Percentiles rank a stretch among this genome's conserved stretches.
phyloP scores from a whole-genome alignment of 768 basidiomycete species.

The Phallus indusiatus region DNA sequence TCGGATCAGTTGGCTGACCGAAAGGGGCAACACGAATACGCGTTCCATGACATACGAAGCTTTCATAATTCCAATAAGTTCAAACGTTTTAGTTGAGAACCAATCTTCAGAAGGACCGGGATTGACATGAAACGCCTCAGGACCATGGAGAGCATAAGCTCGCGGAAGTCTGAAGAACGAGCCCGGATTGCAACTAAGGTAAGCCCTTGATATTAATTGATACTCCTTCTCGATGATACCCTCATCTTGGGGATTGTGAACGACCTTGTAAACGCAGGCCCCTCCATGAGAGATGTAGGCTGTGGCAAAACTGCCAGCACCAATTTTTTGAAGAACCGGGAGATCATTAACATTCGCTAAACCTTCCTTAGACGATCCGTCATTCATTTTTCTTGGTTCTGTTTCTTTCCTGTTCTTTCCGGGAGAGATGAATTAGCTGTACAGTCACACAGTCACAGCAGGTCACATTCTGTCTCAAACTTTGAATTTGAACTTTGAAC shows the following conservation, averaged over 20 bases:
- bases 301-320: slow-evolving; percentile 15
- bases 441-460: no score
- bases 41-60: slow-evolving; percentile 24
- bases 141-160: slow-evolving; percentile 16
- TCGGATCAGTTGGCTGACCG: slow-evolving; percentile 10
- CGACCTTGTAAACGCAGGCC: slow-evolving; percentile 13
- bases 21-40: slow-evolving; percentile 15
- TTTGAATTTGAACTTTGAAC: no score
- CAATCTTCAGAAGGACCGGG: background rate
- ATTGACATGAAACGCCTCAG: background rate
- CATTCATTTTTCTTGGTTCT: no score
- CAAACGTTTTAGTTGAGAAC: background rate
- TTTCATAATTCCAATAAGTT: background rate
- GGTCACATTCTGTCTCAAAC: no score
- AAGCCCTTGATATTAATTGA: slow-evolving; percentile 10
- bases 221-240: slow-evolving; percentile 13
- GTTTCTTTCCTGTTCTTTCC: no score
- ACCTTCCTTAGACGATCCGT: background rate
- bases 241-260: background rate
- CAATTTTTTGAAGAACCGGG: background rate
- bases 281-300: slow-evolving; percentile 11
- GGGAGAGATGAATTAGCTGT: no score
- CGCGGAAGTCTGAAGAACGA: slow-evolving; percentile 19
- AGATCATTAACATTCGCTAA: background rate
- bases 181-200: slow-evolving; percentile 11